Evolutionary conservation across 306 rosid species (phyloP), one percentile per base, ranked within the genome.

Genomic region (Mimosa bimucronata): DNA sequence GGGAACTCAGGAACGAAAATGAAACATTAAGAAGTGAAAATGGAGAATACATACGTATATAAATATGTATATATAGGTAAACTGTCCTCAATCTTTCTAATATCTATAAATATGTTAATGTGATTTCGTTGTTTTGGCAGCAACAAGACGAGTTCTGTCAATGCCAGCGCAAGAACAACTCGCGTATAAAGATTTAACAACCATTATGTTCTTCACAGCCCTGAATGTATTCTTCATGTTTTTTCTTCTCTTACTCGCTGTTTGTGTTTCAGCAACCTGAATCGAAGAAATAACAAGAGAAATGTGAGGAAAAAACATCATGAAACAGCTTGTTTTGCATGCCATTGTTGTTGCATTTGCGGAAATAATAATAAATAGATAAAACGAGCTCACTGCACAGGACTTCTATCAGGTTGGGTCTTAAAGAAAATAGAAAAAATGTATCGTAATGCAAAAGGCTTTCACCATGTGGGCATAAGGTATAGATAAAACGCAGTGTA

Each of bases 171-270:
- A 83, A 14, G 42, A 18, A 57, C n/a, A n/a, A n/a, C n/a, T n/a
- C n/a, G 88, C 79, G 64, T 94, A 94, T 77, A 89, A 89, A 2
- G 94, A 86, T 61, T 76, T 86, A 68, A 87, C 58, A 50, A 86
- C 85, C 52, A 94, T 37, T 18, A 89, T 77, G 50, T 83, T 88
- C 90, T 46, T 94, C 72, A 90, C 74, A 4, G 3, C 81, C 64
- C 60, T 80, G 14, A 89, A 80, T 71, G 83, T 85, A 83, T 21
- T 87, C 50, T 44, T 83, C 71, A 40, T 85, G 14, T 77, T 80
- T 26, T 55, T 79, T 75, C 79, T 91, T 81, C 75, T 87, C 79
- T 85, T 88, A 1, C 42, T 9, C 28, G 38, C 82, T 25, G 77
- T 2, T 69, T 34, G 75, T 11, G 23, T 74, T 70, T 79, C 86